A percentile compares a stretch with the other conserved stretches of the same genome.
These are phyloP conservation scores for Silybum marianum DNA, from an alignment of 129 eudicot genomes.

Conservation along the genomic window DNA sequence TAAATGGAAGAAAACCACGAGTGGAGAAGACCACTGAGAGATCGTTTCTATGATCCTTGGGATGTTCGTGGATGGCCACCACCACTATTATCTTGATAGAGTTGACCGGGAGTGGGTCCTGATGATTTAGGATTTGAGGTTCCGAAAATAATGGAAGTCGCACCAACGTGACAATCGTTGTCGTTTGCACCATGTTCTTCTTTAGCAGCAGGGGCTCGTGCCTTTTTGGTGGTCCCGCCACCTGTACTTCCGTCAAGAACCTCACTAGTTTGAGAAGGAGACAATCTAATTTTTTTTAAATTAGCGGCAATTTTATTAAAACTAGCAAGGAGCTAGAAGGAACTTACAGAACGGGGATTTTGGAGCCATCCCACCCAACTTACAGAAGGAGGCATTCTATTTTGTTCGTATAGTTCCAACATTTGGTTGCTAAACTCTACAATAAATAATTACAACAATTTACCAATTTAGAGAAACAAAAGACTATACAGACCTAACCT, in stretches of 20 bases:
- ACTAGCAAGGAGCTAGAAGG: too few relatives aligned
- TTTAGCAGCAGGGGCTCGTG: conserved; percentile 25
- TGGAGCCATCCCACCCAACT: too few relatives aligned
- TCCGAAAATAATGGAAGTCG: conserved; percentile 22
- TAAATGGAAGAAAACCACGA: too few relatives aligned
- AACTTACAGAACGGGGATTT: too few relatives aligned
- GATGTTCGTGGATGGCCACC: conserved; percentile 30
- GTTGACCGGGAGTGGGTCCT: conserved; percentile 33
- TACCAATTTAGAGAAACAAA: neutral
- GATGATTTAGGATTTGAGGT: conserved; percentile 25
- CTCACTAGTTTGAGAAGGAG: conserved; percentile 48
- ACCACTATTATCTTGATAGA: neutral
- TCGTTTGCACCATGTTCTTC: conserved; percentile 37
- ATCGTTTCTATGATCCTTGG: conserved; percentile 40
- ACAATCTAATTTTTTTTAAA: too few relatives aligned
- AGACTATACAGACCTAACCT: neutral
- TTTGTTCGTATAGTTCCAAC: conserved; percentile 59
- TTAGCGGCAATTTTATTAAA: too few relatives aligned
- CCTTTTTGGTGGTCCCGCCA: conserved; percentile 25
- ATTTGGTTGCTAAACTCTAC: conserved; percentile 65
- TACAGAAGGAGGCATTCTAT: conserved; percentile 38
- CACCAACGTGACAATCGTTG: conserved; percentile 31
- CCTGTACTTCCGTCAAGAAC: conserved; percentile 50
- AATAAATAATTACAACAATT: neutral
- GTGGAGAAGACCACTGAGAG: too few relatives aligned